Evolutionary conservation across 139 green algal genomes (phyloP), one percentile per base, ranked within the genome.

Genomic region (Chlamydomonas sp.): DNA sequence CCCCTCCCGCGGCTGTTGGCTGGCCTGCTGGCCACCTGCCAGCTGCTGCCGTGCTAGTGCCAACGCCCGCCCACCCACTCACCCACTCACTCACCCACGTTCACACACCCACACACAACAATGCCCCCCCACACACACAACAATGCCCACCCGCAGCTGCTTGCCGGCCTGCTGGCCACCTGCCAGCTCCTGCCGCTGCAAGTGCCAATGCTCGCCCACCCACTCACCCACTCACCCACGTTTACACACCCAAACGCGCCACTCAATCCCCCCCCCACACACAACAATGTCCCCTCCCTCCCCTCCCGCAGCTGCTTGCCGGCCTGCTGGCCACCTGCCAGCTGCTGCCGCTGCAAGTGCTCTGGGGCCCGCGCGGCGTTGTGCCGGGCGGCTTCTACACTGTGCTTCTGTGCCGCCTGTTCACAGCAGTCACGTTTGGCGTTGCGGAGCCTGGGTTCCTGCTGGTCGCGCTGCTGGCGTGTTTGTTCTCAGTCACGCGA

Each of bases 401-500:
- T 5, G 58, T 65, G n/a, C 60, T 68, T 1, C 54, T 81, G 6
- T 81, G 75, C 65, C 69, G 75, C 34, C 48, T 79, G 2, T 85
- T 80, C 75, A 79, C 78, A 22, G 80, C 73, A 2, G 68, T 79
- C 0, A 67, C 48, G 20, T 85, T 76, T 62, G 80, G 80, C 28
- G 31, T 85, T n/a, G 48, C 81, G 35, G 80, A 85, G 73, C 80
- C 80, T 1, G 62, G 48, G 3, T 76, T 82, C 48, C 58, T 83
- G 63, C 73, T 85, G 54, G 68, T 85, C 3, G 68, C 74, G 29
- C 71, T 85, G 37, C 82, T 85, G 47, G 63, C 73, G 30, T 83
- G 80, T 43, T 54, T 85, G 58, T 85, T 83, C 73, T 81, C 76
- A 8, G 58, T 85, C n/a, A n/a, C n/a, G n/a, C n/a, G n/a, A n/a